Evolutionary conservation across 2,329 filamentous ascomycete species (phyloP), one percentile per base, ranked within the genome.

Genomic region (Phyllachora maydis): DNA sequence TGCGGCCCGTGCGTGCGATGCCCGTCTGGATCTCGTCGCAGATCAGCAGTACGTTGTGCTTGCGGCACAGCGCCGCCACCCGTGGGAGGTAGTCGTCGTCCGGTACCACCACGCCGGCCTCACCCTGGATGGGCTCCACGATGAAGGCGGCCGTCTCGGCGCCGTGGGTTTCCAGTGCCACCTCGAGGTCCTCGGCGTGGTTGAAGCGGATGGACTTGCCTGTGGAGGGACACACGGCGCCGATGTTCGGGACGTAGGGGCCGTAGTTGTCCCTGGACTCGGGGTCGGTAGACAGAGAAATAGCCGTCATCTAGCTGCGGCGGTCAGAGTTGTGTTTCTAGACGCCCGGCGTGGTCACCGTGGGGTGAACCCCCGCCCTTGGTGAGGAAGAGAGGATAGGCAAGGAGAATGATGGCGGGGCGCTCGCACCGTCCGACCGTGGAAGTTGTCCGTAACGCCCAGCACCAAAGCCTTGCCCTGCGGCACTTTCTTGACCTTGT

Each of bases 21-120:
- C 85, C 85, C 4, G 88, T 98, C 54, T 98, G 88, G 40, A 98
- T 93, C 61, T 98, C 88, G 46, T 98, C 88, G 48, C 79, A 91
- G 48, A 98, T 95, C 43, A 98, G 56, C 22, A 98, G 68, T 18
- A 91, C 82, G 33, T 93, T 92, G 61, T 95, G 69, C 60, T 91
- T 77, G 50, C 79, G 81, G 59, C 88, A 98, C 13, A 95, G 70
- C 13, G 65, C 75, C 26, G 81, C 66, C 21, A 83, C 78, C 40
- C 73, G 68, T 35, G 58, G 50, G 16, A 98, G 66, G 52, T 98
- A 98, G 49, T 73, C 72, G 24, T 85, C 78, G 35, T 85, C 77
- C 5, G 88, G 88, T 7, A 95, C 88, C 8, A 95, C 78, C 22
- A 98, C 91, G 32, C 88, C 88, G 1, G 88, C 88, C 55, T 95